Base-by-base conservation (phyloP, 768 basidiomycete genomes). In the Collybiopsis luxurians region DNA sequence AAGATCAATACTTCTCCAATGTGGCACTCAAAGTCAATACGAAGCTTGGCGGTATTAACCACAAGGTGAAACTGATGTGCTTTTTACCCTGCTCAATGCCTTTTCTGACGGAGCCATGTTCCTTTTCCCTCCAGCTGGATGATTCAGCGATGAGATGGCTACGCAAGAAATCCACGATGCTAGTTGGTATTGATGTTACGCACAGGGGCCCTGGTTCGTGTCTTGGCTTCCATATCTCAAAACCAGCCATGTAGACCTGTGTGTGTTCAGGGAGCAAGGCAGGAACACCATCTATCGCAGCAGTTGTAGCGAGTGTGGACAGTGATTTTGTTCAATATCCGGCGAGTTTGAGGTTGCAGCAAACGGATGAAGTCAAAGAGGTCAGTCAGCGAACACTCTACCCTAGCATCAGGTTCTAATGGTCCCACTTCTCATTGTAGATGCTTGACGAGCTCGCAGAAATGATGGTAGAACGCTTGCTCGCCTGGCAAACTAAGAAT, bases 141-240 rank as follows among this genome's bases (percentile, higher is more conserved):
- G 66, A 73, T 0, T 63, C 57, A 1, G 79, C 82, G 1, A 82
- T 86, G 78, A 62, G 59, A 36, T 92, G 90, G 90, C 70, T 92
- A 46, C 81, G 68, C 1, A 80, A 80, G 67, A 76, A 78, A 61
- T 79, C 78, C 53, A 92, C 91, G 10, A 93, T 94, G 87, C 72
- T 94, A 65, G 85, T 94, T 2, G 92, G 92, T 0, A 89, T 91
- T 60, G 90, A 93, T 64, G 89, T 91, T 0, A 92, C 89, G 21
- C 31, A 39, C 36, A 51, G 48, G 36, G 48, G 48, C 11, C 48
- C 48, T 11, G 48, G 48, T 49, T 28, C 11, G 48, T 31, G 11
- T 19, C 19, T 12, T 49, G 6, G 7, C 11, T 15, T 36, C 3
- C 4, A 21, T n/a, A n/a, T n/a, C n/a, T n/a, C n/a, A n/a, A n/a